These are phyloP conservation scores for Pachysolen tannophilus DNA, from an alignment of 805 yeast genomes.

Conservation along the genomic window DNA sequence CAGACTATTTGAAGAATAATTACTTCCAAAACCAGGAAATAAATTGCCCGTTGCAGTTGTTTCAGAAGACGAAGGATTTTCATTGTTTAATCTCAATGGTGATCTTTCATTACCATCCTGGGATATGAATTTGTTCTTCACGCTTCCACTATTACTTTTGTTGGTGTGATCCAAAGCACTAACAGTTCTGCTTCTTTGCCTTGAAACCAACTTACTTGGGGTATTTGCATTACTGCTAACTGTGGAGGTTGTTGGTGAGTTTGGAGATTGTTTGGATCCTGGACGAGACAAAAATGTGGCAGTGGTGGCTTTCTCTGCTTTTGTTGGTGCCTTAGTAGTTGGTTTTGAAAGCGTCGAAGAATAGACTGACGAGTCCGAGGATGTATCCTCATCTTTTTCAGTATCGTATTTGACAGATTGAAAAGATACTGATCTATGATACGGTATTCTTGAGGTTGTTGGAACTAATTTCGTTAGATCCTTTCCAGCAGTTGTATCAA, in stretches of 20 bases:
- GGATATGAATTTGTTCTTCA: too few relatives aligned
- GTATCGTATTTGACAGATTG: constrained; percentile 5
- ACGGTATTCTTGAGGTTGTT: constrained; percentile 7
- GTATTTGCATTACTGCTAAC: neutral
- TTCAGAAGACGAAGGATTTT: neutral
- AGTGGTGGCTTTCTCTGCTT: too few relatives aligned
- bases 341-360: too few relatives aligned
- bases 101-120: too few relatives aligned
- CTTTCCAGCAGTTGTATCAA: too few relatives aligned
- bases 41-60: neutral
- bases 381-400: constrained; percentile 1
- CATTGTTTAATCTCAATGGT: neutral
- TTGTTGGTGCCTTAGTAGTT: too few relatives aligned
- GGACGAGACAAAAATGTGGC: too few relatives aligned
- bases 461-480: constrained; percentile 2
- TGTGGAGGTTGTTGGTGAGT: neutral
- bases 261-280: neutral
- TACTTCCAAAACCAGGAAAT: neutral
- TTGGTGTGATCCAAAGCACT: constrained; percentile 17
- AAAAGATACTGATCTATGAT: constrained; percentile 6
- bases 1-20: neutral
- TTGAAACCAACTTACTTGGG: constrained; percentile 9
- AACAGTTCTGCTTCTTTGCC: constrained; percentile 26
- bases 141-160: too few relatives aligned
- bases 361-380: too few relatives aligned